These are phyloP conservation scores for Xerocomus tenax DNA, from an alignment of 1,284 basidiomycete species.

Conservation along the genomic window DNA sequence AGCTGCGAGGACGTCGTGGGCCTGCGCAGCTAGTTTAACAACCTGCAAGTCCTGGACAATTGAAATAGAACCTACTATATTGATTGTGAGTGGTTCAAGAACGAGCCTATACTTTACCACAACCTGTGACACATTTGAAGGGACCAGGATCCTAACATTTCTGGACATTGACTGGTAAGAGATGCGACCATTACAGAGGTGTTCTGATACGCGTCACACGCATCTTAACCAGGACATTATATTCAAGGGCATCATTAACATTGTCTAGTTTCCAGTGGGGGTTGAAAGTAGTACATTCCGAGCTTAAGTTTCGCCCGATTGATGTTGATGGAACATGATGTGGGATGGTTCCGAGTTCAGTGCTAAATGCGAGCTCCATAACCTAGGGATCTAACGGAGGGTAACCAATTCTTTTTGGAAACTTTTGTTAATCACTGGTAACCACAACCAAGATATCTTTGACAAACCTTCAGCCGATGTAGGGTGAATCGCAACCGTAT, in stretches of 20 bases:
- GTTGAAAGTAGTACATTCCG: not conserved
- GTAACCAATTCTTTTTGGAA: conserved; percentile 23
- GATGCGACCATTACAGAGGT: too few relatives aligned
- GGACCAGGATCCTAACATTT: too few relatives aligned
- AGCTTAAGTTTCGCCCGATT: not conserved
- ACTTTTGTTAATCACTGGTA: conserved; percentile 10
- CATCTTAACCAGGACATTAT: too few relatives aligned
- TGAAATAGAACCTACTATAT: too few relatives aligned
- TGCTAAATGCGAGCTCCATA: not conserved
- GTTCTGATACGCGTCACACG: too few relatives aligned
- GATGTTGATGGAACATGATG: not conserved
- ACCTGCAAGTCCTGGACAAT: too few relatives aligned
- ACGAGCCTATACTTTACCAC: too few relatives aligned
- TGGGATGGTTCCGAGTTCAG: not conserved
- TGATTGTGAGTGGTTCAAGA: too few relatives aligned
- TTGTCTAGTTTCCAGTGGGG: not conserved
- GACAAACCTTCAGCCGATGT: conserved; percentile 64
- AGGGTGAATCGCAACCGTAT: conserved; percentile 88
- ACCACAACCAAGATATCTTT: not conserved
- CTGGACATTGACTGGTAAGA: too few relatives aligned
- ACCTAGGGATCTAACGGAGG: conserved; percentile 21
- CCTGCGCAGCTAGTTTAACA: too few relatives aligned
- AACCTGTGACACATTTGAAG: too few relatives aligned
- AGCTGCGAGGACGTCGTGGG: too few relatives aligned
- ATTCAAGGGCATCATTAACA: not conserved